Base-by-base conservation (phyloP, 495 filamentous ascomycete genomes). In the Aspergillus steynii region DNA sequence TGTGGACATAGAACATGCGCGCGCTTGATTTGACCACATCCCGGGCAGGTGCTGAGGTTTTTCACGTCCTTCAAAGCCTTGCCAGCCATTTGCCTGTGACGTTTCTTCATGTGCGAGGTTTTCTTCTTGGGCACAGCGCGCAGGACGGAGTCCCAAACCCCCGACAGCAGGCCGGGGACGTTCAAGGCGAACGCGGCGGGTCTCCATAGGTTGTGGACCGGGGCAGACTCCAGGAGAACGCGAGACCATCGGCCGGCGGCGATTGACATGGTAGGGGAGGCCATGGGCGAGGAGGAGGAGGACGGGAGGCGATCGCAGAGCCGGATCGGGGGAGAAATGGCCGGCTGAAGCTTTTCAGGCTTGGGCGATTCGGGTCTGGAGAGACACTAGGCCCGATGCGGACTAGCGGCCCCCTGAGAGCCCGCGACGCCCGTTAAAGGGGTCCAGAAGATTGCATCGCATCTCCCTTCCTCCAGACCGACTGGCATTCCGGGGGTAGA, bases 121-220 rank as follows among this genome's bases (percentile, higher is more conserved):
- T 98, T 99, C 79, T 97, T 98, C 83, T 99, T 99, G 9, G 95
- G 95, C 5, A 97, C 95, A 4, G 95, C 95, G 62, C 87, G 87
- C 37, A 99, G 86, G 45, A 98, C 84, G 2, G 89, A 91, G 62
- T 97, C 96, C 91, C 94, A 98, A 61, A 99, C 83, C 45, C 87
- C 90, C 50, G 83, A 83, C 20, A 96, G 72, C 3, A 95, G 65
- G 8, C 77, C 80, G 1, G 86, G 83, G 12, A 87, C 64, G 32
- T 81, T 84, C 45, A 77, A 61, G 29, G 75, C 64, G 58, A 78
- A 67, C 14, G 70, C 62, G 12, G 65, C 59, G 52, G 64, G 66
- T 53, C 55, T 52, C 56, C 65, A 50, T 47, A 65, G 29, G 53
- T 61, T 59, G 51, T 62, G 61, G 31, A 68, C 64, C 59, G 71